Conservation (phyloP, 2,329 filamentous ascomycete genomes). For the Arthrobotrys sinensis region DNA sequence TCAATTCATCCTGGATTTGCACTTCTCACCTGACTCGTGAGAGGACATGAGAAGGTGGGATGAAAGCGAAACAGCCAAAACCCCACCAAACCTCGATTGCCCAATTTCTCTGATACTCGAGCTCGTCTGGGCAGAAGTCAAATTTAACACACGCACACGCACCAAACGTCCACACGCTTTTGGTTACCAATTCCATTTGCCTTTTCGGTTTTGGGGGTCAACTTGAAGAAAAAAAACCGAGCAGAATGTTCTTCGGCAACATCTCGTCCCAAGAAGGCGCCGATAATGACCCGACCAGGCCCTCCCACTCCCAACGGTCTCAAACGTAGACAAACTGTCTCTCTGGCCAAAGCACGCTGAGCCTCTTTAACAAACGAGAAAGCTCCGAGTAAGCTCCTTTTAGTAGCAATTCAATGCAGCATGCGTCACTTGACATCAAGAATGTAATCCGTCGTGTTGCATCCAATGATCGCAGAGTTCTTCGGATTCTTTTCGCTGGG, state of each 20-base stretch:
- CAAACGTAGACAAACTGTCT: slow-evolving; percentile 10
- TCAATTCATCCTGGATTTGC: slow-evolving; percentile 27
- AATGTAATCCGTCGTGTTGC: slow-evolving; percentile 11
- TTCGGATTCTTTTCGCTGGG: slow-evolving; percentile 51
- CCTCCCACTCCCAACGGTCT: slow-evolving; percentile 1
- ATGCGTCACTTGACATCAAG: slow-evolving; percentile 38
- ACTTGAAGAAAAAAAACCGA: neutral
- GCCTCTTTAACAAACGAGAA: slow-evolving; percentile 46
- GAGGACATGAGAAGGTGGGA: slow-evolving; percentile 26
- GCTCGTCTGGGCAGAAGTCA: slow-evolving; percentile 34
- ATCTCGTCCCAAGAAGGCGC: slow-evolving; percentile 50
- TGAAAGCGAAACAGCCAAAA: slow-evolving; percentile 27
- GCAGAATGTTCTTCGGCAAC: slow-evolving; percentile 45
- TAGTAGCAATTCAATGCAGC: slow-evolving; percentile 24
- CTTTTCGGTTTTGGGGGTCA: slow-evolving; percentile 28
- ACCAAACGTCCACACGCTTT: slow-evolving; percentile 1
- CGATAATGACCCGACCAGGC: slow-evolving; percentile 58
- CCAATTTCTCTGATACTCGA: slow-evolving; percentile 25
- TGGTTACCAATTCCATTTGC: slow-evolving; percentile 10
- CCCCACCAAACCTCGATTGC: slow-evolving; percentile 15
- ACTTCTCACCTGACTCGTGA: slow-evolving; percentile 41
- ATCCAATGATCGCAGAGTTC: slow-evolving; percentile 16
- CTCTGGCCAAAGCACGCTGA: neutral
- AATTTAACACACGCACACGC: slow-evolving; percentile 30
- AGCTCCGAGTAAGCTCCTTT: slow-evolving; percentile 61